These are phyloP conservation scores for Cutaneotrichosporon mucoides DNA, from an alignment of 1,284 basidiomycete species.

Conservation along the genomic window DNA sequence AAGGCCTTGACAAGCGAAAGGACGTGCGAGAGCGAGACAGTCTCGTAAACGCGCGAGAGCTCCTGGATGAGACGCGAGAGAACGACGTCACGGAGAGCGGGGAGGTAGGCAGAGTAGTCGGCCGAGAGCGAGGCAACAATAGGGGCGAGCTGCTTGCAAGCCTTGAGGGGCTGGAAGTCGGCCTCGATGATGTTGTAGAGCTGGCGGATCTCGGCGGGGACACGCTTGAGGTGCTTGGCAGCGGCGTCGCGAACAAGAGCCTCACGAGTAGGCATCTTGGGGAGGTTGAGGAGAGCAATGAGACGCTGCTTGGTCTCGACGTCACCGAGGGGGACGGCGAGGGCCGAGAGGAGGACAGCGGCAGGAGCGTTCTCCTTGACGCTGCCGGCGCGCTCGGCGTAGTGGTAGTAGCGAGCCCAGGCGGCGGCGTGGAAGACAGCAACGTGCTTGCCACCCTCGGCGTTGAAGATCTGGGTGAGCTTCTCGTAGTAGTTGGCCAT, in stretches of 20 bases:
- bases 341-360: conserved; percentile 85
- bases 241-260: conserved; percentile 83
- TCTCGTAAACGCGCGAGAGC: conserved; percentile 89
- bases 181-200: conserved; percentile 90
- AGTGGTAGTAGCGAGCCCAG: conserved; percentile 75
- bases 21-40: conserved; percentile 73
- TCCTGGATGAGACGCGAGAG: conserved; percentile 91
- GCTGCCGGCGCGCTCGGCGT: conserved; percentile 56
- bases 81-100: conserved; percentile 85
- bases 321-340: conserved; percentile 83
- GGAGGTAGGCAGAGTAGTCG: conserved; percentile 73
- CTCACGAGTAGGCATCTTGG: conserved; percentile 78
- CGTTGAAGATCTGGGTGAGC: conserved; percentile 84
- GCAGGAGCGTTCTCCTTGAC: conserved; percentile 80
- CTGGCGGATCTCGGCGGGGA: conserved; percentile 72
- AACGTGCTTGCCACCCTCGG: conserved; percentile 58
- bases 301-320: conserved; percentile 71
- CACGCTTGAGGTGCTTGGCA: conserved; percentile 73
- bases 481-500: conserved; percentile 99
- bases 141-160: conserved; percentile 78
- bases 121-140: conserved; percentile 64
- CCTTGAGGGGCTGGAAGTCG: conserved; percentile 89
- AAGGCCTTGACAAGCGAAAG: conserved; percentile 73
- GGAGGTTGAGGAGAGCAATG: conserved; percentile 79
- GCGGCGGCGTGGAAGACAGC: conserved; percentile 97